Base-by-base conservation (phyloP, 176 grass and related monocot species). In the Melocanna baccifera region DNA sequence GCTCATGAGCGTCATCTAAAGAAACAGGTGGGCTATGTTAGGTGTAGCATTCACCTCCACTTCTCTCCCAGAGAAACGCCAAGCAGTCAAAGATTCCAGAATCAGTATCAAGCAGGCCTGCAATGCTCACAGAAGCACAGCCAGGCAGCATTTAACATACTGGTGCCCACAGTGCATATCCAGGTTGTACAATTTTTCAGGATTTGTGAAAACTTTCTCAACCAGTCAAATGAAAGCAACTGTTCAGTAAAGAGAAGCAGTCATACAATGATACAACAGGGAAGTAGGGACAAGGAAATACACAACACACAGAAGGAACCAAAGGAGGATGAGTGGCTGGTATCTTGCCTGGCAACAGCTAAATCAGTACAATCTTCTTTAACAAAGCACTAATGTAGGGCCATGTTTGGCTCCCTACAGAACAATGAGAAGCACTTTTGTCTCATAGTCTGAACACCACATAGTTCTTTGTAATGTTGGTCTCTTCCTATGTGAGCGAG, bases 61-160 rank as follows among this genome's bases (percentile, higher is more conserved):
- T 76, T 48, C 37, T 26, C 48, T 37, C 41, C 39, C 22, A 72
- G 67, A 77, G 67, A 74, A 45, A 66, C 43, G 30, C 40, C 62
- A 62, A 50, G 50, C 62, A 42, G 87, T 81, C 87, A 85, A 89
- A 89, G 82, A 89, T 89, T 85, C 76, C 81, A 75, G 40, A 29
- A 19, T 69, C 40, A 70, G 76, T 12, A 65, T 58, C 42, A 78
- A 50, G 28, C 43, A 83, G 53, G 79, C 52, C 58, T 84, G 87
- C 76, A 7, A 61, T 50, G 12, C 62, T 6, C 30, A 41, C 61
- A 79, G 41, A 62, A 75, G 46, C 19, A 67, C 62, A 37, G 62
- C 28, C 30, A 50, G 29, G 45, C 78, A 63, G 40, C 77, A 89
- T 69, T 89, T 18, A 89, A 85, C 62, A 62, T 14, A 64, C 32